A percentile compares a stretch with the other conserved stretches of the same genome.
Evolutionary conservation across 192 early-diverging fungal species (phyloP).

Genomic region (Haplosporangium gracile): DNA sequence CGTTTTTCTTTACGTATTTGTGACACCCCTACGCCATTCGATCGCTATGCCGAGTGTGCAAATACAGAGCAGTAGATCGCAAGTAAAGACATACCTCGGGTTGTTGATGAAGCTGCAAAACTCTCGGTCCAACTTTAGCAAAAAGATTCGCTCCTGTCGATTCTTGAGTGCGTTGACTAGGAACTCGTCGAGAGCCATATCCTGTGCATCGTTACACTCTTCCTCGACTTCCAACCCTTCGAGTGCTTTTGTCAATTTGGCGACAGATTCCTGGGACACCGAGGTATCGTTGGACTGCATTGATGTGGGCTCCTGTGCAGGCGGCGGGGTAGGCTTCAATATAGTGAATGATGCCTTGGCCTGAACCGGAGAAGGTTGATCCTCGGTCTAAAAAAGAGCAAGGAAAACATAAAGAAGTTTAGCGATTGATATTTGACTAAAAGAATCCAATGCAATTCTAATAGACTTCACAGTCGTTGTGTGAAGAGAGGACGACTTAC

Average conservation of each 20-base stretch:
- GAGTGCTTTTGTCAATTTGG: conserved; percentile 14
- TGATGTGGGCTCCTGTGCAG: neutral
- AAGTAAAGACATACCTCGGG: conserved; percentile 56
- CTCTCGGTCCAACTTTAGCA: conserved; percentile 77
- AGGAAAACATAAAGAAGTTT: neutral
- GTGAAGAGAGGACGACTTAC: neutral
- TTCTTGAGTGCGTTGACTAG: conserved; percentile 72
- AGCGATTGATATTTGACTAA: neutral
- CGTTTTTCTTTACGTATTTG: neutral
- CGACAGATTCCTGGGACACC: conserved; percentile 11
- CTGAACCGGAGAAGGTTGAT: conserved; percentile 5
- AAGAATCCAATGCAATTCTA: neutral
- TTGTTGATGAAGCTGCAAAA: conserved; percentile 72
- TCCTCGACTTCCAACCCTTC: conserved; percentile 39
- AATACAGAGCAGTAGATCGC: neutral
- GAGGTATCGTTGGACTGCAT: neutral
- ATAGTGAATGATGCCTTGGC: conserved; percentile 26
- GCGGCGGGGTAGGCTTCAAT: conserved; percentile 17
- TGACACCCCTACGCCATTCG: conserved; percentile 1
- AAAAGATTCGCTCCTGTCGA: conserved; percentile 73
- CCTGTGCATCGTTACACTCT: conserved; percentile 36
- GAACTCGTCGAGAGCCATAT: conserved; percentile 68
- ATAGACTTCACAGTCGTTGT: neutral
- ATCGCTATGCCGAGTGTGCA: neutral
- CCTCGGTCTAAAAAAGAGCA: conserved; percentile 14